Percentiles rank a stretch among this genome's conserved stretches.
These are phyloP conservation scores for Calonectria honghensis DNA, from an alignment of 2,329 filamentous ascomycete species.

Conservation along the genomic window DNA sequence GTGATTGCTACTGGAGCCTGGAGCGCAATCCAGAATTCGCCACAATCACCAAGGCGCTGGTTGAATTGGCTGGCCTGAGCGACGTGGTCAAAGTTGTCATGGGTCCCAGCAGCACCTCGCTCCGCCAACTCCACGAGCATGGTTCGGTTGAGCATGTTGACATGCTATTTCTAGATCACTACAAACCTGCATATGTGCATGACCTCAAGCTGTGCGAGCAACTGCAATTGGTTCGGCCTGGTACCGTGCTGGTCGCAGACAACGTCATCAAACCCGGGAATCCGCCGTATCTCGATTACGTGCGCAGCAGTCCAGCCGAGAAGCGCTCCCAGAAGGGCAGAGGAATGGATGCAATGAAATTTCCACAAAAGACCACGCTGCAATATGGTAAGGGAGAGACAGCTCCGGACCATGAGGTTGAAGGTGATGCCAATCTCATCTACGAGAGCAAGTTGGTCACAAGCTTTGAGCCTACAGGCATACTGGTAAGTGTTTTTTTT, in stretches of 20 bases:
- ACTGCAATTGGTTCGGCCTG: conserved; percentile 77
- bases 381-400: neutral
- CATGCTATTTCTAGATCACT: conserved; percentile 87
- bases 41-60: conserved; percentile 79
- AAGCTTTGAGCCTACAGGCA: conserved; percentile 81
- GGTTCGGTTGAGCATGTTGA: conserved; percentile 78
- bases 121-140: conserved; percentile 74
- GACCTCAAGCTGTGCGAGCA: conserved; percentile 87
- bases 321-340: conserved; percentile 67
- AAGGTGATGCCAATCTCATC: conserved; percentile 78
- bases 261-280: conserved; percentile 84
- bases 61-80: conserved; percentile 82
- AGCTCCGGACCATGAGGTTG: conserved; percentile 60
- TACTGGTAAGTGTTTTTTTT: conserved; percentile 70
- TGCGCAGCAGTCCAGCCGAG: conserved; percentile 77
- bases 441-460: conserved; percentile 79
- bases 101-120: conserved; percentile 79
- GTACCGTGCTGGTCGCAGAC: conserved; percentile 80
- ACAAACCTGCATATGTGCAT: conserved; percentile 83
- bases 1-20: conserved; percentile 80
- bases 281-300: conserved; percentile 82
- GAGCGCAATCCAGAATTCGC: conserved; percentile 85
- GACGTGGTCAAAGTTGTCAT: conserved; percentile 82
- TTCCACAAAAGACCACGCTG: neutral
- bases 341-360: conserved; percentile 40